A percentile compares a stretch with the other conserved stretches of the same genome.
These are phyloP conservation scores for Lepidium aucheri DNA, from an alignment of 345 rosid species.

Conservation along the genomic window DNA sequence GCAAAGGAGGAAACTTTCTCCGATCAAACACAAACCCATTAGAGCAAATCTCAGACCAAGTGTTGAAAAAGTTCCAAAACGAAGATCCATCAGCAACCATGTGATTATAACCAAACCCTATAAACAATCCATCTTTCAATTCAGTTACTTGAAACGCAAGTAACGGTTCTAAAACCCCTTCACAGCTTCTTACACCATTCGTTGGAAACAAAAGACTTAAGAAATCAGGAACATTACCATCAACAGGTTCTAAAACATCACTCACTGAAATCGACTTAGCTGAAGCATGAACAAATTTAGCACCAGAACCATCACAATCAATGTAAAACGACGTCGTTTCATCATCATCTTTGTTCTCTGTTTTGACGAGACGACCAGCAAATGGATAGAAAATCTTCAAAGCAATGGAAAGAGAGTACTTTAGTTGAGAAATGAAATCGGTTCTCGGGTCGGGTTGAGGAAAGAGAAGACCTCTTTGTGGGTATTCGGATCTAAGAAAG, in stretches of 20 bases:
- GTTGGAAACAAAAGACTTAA: slow-evolving; percentile 24
- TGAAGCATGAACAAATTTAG: slow-evolving; percentile 23
- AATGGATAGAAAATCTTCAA: slow-evolving; percentile 14
- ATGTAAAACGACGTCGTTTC: slow-evolving; percentile 22
- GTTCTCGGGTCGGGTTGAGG: neutral
- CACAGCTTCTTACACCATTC: slow-evolving; percentile 15
- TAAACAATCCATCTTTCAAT: slow-evolving; percentile 30
- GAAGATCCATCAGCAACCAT: slow-evolving; percentile 26
- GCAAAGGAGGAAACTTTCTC: too few species aligned
- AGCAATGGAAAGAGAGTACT: slow-evolving; percentile 17
- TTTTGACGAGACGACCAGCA: slow-evolving; percentile 25
- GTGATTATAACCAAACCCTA: slow-evolving; percentile 28
- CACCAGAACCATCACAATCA: slow-evolving; percentile 23
- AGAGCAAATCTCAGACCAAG: slow-evolving; percentile 33
- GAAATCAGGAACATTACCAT: neutral
- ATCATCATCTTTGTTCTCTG: neutral
- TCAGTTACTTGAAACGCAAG: slow-evolving; percentile 35
- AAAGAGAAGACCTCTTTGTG: slow-evolving; percentile 15
- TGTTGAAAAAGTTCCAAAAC: slow-evolving; percentile 34
- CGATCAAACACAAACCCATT: too few species aligned
- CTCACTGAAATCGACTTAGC: slow-evolving; percentile 10
- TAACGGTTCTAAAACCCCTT: slow-evolving; percentile 25
- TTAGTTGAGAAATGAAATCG: neutral
- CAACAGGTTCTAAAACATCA: slow-evolving; percentile 20
- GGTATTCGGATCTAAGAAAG: neutral